Evolutionary conservation across 208 protist species (phyloP), one percentile per base, ranked within the genome.

Genomic region (Trypanosoma brucei): DNA sequence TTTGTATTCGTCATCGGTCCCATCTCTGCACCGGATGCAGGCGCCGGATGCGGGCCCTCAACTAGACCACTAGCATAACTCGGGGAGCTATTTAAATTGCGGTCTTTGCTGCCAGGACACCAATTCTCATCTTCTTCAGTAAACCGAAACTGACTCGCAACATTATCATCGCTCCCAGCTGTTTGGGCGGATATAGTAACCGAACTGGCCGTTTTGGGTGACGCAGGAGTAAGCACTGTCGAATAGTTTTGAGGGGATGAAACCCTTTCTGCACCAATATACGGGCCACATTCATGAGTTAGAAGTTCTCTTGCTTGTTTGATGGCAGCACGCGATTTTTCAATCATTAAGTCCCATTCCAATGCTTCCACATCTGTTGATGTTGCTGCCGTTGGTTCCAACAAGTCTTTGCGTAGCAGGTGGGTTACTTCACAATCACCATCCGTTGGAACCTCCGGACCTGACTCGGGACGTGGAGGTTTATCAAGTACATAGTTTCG

Each of bases 261-360:
- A 22, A 22, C 22, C 22, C 22, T 22, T 22, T 22, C 22, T 22
- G 22, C 42, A 46, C 11, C 42, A 46, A 46, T 14, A 14, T 14
- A 46, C 42, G 6, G 6, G 6, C 42, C 42, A 46, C 42, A 42
- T 30, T 67, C 49, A 11, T 7, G 3, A 44, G 46, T 62, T 14
- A 87, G 44, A 2, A 81, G 35, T 3, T 68, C 55, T 59, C 75
- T 65, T 37, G 68, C 84, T 8, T 76, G 45, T 36, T 55, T 52
- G 40, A 91, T 68, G 3, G 74, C 81, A 1, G 52, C 65, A 13
- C 57, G 69, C 0, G 78, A 80, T 3, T 65, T 67, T 50, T 69
- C 59, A 39, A 86, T 53, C 36, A 77, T 68, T 5, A 36, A 44
- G 13, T 52, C 57, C 50, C 62, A 68, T 33, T 22, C 38, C 46